These are phyloP conservation scores for Whalleya microplaca DNA, from an alignment of 2,329 filamentous ascomycete genomes.

Conservation along the genomic window DNA sequence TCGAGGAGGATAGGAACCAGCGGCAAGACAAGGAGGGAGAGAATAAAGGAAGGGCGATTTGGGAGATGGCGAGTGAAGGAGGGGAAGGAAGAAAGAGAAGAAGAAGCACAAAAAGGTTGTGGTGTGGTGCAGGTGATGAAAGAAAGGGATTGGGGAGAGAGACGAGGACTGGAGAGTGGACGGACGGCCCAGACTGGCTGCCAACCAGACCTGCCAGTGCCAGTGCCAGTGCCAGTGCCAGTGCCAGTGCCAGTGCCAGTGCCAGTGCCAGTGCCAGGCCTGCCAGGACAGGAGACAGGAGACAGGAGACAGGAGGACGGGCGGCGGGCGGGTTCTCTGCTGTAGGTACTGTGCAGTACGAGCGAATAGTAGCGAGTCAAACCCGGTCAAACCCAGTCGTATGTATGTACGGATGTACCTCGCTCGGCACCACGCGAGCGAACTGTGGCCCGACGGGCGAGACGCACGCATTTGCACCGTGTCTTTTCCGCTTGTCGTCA, in stretches of 20 bases:
- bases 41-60: conserved; percentile 40
- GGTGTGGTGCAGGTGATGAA: conserved; percentile 24
- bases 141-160: conserved; percentile 21
- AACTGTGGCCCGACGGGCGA: conserved; percentile 1
- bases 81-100: conserved; percentile 37
- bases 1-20: conserved; percentile 40
- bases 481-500: neutral
- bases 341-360: neutral
- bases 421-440: conserved; percentile 17
- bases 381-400: neutral
- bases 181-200: too few relatives aligned
- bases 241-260: too few relatives aligned
- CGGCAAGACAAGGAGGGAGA: conserved; percentile 38
- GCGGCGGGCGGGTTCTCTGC: neutral
- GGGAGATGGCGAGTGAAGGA: conserved; percentile 34
- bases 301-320: neutral
- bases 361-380: neutral
- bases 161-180: too few relatives aligned
- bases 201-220: too few relatives aligned
- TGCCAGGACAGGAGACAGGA: too few relatives aligned
- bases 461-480: neutral
- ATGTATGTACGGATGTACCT: conserved; percentile 17
- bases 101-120: conserved; percentile 32
- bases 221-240: too few relatives aligned
- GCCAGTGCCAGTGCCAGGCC: neutral